Percentiles rank a stretch among this genome's conserved stretches.
Conservation (phyloP, 2,329 filamentous ascomycete genomes). For the Tolypocladium ovalisporum region DNA sequence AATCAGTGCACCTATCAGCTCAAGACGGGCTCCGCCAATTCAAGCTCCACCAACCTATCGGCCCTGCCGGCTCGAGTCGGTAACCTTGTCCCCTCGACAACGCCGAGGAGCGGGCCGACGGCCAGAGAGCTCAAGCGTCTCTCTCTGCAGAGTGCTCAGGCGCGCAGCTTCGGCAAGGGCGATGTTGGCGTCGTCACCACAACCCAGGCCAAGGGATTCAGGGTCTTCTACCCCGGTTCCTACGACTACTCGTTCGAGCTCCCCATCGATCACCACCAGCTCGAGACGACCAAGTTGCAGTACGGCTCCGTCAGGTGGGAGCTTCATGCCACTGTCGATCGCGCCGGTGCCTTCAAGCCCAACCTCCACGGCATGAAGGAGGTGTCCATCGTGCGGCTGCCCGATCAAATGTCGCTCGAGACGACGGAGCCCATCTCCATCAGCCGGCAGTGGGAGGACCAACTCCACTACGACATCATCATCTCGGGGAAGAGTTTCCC, state of each 20-base stretch:
- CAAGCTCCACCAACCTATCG: slow-evolving; percentile 20
- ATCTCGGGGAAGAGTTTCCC: slow-evolving; percentile 95
- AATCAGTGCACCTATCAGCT: slow-evolving; percentile 48
- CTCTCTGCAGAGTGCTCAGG: slow-evolving; percentile 70
- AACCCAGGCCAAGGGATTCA: slow-evolving; percentile 61
- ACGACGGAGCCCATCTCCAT: slow-evolving; percentile 91
- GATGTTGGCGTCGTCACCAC: slow-evolving; percentile 55
- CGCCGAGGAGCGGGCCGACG: slow-evolving; percentile 16
- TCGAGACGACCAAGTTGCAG: slow-evolving; percentile 81
- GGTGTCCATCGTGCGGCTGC: slow-evolving; percentile 72
- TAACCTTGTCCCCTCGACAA: slow-evolving; percentile 8
- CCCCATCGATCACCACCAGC: slow-evolving; percentile 75
- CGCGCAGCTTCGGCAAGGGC: slow-evolving; percentile 74
- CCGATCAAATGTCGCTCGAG: slow-evolving; percentile 78
- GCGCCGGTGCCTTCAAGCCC: slow-evolving; percentile 79
- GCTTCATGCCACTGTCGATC: slow-evolving; percentile 73
- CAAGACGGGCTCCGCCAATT: slow-evolving; percentile 25
- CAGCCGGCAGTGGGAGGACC: slow-evolving; percentile 87
- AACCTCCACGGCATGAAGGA: slow-evolving; percentile 78
- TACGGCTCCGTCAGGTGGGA: slow-evolving; percentile 83
- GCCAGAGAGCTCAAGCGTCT: slow-evolving; percentile 52
- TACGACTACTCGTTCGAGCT: slow-evolving; percentile 71
- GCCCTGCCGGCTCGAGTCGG: slow-evolving; percentile 8
- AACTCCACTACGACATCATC: slow-evolving; percentile 90
- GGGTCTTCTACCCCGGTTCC: slow-evolving; percentile 66